Evolutionary conservation across 768 basidiomycete genomes (phyloP).

Genomic region (Termitomyces sp.): DNA sequence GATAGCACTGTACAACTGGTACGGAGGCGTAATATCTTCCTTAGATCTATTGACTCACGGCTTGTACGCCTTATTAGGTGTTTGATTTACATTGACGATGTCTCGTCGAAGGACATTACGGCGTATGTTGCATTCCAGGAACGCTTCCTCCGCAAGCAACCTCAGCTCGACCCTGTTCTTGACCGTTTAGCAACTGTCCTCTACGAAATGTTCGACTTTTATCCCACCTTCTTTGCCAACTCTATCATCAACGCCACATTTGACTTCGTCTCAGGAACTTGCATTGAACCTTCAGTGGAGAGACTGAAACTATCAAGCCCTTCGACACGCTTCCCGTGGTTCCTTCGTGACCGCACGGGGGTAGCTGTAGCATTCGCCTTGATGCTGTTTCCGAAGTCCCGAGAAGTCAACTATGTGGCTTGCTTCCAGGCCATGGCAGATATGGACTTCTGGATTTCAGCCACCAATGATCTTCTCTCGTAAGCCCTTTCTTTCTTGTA

Average conservation of each 20-base stretch:
- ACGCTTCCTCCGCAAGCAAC: slow-evolving; percentile 12
- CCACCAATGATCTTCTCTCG: slow-evolving; percentile 20
- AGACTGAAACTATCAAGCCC: not conserved
- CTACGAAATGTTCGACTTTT: slow-evolving; percentile 11
- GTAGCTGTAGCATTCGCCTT: slow-evolving; percentile 12
- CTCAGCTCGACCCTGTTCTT: slow-evolving; percentile 16
- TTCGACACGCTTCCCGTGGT: slow-evolving; percentile 16
- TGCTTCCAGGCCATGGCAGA: slow-evolving; percentile 19
- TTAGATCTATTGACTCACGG: not conserved
- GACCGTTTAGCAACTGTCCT: slow-evolving; percentile 12
- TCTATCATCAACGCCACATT: slow-evolving; percentile 15
- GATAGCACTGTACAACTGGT: slow-evolving; percentile 19
- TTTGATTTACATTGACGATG: slow-evolving; percentile 18
- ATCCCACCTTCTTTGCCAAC: slow-evolving; percentile 14
- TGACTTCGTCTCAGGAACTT: slow-evolving; percentile 14
- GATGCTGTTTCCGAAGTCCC: slow-evolving; percentile 15
- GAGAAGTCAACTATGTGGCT: slow-evolving; percentile 7
- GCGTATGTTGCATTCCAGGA: slow-evolving; percentile 13
- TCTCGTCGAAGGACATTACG: slow-evolving; percentile 2
- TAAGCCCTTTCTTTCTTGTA: not conserved
- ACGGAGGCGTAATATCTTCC: not conserved
- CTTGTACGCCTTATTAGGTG: slow-evolving; percentile 9
- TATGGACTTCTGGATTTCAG: slow-evolving; percentile 15
- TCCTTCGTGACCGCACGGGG: slow-evolving; percentile 17
- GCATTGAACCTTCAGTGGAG: slow-evolving; percentile 13